Evolutionary conservation across 106 monocot genomes (phyloP).

Genomic region (Acorus calamus): DNA sequence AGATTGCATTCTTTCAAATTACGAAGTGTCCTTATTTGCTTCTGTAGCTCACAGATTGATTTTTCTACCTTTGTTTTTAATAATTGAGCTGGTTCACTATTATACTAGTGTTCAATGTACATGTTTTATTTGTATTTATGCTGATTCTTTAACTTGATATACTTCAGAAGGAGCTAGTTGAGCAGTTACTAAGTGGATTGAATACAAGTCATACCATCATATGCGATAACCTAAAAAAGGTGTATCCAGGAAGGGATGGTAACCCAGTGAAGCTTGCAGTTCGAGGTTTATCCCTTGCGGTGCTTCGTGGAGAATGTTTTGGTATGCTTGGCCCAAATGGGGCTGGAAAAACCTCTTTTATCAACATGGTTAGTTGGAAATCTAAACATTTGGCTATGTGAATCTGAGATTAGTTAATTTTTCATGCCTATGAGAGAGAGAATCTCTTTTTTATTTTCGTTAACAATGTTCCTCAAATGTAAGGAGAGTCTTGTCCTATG

Average conservation of each 20-base stretch:
- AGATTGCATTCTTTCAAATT: no score
- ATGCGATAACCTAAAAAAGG: conserved; percentile 24
- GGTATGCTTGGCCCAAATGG: conserved; percentile 42
- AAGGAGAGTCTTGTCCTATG: no score
- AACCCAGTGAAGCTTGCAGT: conserved; percentile 35
- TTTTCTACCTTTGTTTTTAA: background rate
- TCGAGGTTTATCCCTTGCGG: conserved; percentile 26
- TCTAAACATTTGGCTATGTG: no score
- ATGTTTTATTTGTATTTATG: no score
- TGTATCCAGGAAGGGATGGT: conserved; percentile 23
- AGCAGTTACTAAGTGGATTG: conserved; percentile 4
- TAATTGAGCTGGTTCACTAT: no score
- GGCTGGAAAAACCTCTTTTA: conserved; percentile 42
- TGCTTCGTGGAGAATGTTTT: conserved; percentile 31
- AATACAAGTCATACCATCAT: conserved; percentile 9
- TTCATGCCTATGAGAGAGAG: no score
- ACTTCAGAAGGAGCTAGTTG: conserved; percentile 20
- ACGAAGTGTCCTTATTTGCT: background rate
- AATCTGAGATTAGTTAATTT: no score
- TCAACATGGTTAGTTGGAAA: conserved; percentile 25
- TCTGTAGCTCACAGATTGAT: background rate
- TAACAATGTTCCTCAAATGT: no score
- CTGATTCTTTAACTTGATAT: no score
- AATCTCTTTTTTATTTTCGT: no score
- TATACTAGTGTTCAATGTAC: no score